A percentile compares a stretch with the other conserved stretches of the same genome.
Conservation (phyloP, 1,284 basidiomycete genomes). For the Fistulina hepatica region DNA sequence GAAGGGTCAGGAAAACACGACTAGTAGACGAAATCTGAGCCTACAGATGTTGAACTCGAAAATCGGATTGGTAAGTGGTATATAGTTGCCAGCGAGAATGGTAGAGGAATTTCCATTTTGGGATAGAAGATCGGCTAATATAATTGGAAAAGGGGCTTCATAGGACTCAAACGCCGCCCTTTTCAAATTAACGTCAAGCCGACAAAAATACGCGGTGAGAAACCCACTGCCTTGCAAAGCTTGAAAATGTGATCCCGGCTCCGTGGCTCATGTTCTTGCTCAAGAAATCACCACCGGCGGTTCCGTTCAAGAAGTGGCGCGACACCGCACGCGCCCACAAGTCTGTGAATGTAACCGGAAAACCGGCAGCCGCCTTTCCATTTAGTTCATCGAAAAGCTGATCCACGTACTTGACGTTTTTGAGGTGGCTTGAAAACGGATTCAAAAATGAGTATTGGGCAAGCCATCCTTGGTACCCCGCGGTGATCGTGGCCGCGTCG, state of each 20-base stretch:
- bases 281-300: conserved; percentile 23
- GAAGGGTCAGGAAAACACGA: neutral
- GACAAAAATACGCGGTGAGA: too few relatives aligned
- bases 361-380: conserved; percentile 21
- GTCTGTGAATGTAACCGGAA: conserved; percentile 26
- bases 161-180: conserved; percentile 23
- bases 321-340: conserved; percentile 25
- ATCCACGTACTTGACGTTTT: conserved; percentile 15
- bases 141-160: conserved; percentile 29
- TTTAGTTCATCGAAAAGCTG: conserved; percentile 21
- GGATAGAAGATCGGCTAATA: conserved; percentile 21
- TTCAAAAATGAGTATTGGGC: conserved; percentile 17
- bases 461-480: too few relatives aligned
- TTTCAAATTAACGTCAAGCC: conserved; percentile 3
- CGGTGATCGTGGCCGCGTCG: too few relatives aligned
- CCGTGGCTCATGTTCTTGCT: conserved; percentile 26
- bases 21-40: conserved; percentile 11
- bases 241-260: conserved; percentile 26
- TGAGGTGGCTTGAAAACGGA: conserved; percentile 15
- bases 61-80: conserved; percentile 28
- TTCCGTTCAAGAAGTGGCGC: conserved; percentile 32
- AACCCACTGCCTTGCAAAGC: conserved; percentile 23
- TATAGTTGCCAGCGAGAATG: conserved; percentile 17
- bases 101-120: conserved; percentile 17
- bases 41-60: conserved; percentile 37